Evolutionary conservation across 176 grass and related monocot species (phyloP), one percentile per base, ranked within the genome.

Genomic region (Paspalum vaginatum): DNA sequence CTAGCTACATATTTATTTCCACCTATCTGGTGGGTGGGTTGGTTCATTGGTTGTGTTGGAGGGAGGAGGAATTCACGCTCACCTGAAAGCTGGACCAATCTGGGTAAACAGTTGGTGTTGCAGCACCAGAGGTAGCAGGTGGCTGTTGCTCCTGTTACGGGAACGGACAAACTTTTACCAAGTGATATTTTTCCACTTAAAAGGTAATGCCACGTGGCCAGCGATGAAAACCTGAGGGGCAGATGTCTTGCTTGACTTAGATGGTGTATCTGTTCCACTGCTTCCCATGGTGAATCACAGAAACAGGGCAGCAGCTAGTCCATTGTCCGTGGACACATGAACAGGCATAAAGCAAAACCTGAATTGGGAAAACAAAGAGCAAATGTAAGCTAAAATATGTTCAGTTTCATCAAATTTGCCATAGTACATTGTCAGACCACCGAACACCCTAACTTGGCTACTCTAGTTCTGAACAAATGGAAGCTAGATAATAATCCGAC

Each of bases 1-100:
- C 50, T 64, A 40, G 16, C 39, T 57, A 74, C 17, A 58, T 77
- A 64, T 37, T 58, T 10, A 65, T 57, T 57, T 73, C 58, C 48
- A 80, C 7, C 18, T 41, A 61, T 78, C 78, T 14, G 22, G 42
- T 42, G 17, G 64, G 20, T 45, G 20, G 64, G 40, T 68, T 21
- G 43, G 39, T 68, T 68, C 1, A 20, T 68, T 21, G 43, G 39
- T 68, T 68, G 5, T 40, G 10, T 68, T 22, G 11, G 17, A 10
- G 11, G 11, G 6, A 11, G 32, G 20, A 7, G 25, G 17, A 26
- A 77, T 44, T 41, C 67, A 61, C 60, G 38, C 53, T 66, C 50
- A 95, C 96, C 90, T 99, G 92, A 86, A 89, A 99, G 45, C 75
- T 89, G 11, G 95, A 71, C 96, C 96, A 99, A 89, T 95, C 92